Evolutionary conservation across 345 rosid genomes (phyloP).

Genomic region (Populus alba): DNA sequence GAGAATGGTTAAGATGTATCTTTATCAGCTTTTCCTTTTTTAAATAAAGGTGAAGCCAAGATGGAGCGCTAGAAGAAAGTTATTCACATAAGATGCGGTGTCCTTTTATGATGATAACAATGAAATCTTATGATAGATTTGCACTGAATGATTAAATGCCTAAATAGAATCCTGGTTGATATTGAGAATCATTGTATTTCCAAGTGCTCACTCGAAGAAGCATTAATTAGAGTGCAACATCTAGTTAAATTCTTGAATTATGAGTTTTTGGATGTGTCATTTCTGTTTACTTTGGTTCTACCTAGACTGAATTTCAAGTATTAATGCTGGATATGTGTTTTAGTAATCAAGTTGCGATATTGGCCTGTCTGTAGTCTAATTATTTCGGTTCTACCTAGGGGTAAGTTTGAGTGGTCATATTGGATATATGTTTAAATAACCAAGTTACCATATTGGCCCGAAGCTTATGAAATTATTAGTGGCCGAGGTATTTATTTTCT

Average conservation of each 20-base stretch:
- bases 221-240: neutral
- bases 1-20: constrained; percentile 11
- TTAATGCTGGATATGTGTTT: constrained; percentile 1
- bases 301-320: constrained; percentile 3
- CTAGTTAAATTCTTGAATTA: neutral
- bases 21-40: neutral
- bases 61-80: constrained; percentile 10
- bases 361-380: neutral
- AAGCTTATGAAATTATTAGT: neutral
- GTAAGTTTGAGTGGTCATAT: neutral
- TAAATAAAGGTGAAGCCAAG: neutral
- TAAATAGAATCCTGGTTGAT: neutral
- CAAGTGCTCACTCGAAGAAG: neutral
- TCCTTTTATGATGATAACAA: constrained; percentile 20
- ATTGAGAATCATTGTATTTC: neutral
- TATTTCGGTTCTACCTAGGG: neutral
- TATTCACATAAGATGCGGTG: constrained; percentile 12
- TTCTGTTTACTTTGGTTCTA: neutral
- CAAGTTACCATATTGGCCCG: neutral
- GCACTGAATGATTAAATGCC: neutral
- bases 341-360: neutral
- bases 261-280: constrained; percentile 7
- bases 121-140: constrained; percentile 15
- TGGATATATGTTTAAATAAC: neutral
- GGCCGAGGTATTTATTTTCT: neutral